phyloP scores from a whole-genome alignment of 1,139 yeast genomes.

The Blastobotrys capitulatus region DNA sequence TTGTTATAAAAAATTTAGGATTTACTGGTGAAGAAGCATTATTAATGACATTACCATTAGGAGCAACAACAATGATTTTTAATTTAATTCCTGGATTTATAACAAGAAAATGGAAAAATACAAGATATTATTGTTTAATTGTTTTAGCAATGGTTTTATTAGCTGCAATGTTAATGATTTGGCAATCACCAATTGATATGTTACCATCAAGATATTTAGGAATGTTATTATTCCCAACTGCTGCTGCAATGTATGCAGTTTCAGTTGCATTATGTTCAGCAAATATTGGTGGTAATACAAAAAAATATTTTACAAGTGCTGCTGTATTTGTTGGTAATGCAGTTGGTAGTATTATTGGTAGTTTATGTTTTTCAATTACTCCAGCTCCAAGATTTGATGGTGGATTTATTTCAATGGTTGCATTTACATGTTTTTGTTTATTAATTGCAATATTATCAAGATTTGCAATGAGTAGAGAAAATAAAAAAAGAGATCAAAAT shows the following conservation, averaged over 20 bases:
- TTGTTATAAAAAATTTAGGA: conserved; percentile 29
- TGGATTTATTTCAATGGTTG: conserved; percentile 46
- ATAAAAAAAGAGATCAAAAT: conserved; percentile 38
- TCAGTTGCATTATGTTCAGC: conserved; percentile 37
- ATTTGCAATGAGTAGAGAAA: conserved; percentile 32
- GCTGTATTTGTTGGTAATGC: conserved; percentile 56
- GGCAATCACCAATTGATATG: conserved; percentile 12
- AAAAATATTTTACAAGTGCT: conserved; percentile 56
- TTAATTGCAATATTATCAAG: conserved; percentile 37
- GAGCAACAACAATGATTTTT: conserved; percentile 22
- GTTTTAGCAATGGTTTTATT: conserved; percentile 8
- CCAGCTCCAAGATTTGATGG: conserved; percentile 50
- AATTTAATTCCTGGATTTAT: conserved; percentile 9
- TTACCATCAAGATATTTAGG: conserved; percentile 14
- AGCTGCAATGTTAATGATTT: conserved; percentile 13
- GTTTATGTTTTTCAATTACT: conserved; percentile 51
- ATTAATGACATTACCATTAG: conserved; percentile 36
- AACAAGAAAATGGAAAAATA: conserved; percentile 6
- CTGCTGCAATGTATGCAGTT: conserved; percentile 15
- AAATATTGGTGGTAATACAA: conserved; percentile 67
- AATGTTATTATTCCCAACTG: conserved; percentile 10
- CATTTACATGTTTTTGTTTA: conserved; percentile 38
- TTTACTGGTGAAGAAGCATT: conserved; percentile 37
- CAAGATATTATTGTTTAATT: conserved; percentile 10
- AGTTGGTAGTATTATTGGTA: conserved; percentile 62